Base-by-base conservation (phyloP, 1,139 yeast species). In the Entelexis paramagnoliae region DNA sequence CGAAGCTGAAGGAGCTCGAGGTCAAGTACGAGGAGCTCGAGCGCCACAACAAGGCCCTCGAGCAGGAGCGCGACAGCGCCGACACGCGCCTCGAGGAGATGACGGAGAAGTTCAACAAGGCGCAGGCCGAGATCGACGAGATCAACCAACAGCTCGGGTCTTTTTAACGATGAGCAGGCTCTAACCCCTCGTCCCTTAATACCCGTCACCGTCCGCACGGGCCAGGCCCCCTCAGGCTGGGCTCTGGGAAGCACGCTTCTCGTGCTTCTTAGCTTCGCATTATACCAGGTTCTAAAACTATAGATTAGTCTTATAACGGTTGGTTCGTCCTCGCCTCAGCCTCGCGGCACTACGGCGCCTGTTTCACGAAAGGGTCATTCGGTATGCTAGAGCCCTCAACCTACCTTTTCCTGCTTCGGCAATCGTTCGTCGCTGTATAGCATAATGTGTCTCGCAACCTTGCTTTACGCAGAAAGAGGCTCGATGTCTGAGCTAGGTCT, bases 11-110 rank as follows among this genome's bases (percentile, higher is more conserved):
- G 71, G 95, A 87, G 69, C 82, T 95, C 56, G 99, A 93, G 67
- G 81, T 93, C 73, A 87, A 88, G 75, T 94, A 94, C 60, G 98
- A 93, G 73, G 95, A 87, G 72, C 79, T 88, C 71, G 96, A 89
- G 73, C 86, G 96, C 74, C 87, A 85, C 74, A 95, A 91, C 57
- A 78, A 87, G 54, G 85, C 95, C 30, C 78, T 89, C 66, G 97
- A 91, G 74, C 75, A 82, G 60, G 97, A 91, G 74, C 87, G 86
- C 72, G 94, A 87, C 64, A 87, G 84, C 58, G 78, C 86, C 79
- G 98, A 91, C 75, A 79, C 79, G 75, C 88, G 87, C 74, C 83
- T 76, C 67, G 97, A 91, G 74, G 96, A 87, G 66, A 75, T 91
- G 70, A 75, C 83, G 62, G 81, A 77, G 67, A 83, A 89, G 72